These are phyloP conservation scores for Geoglossum cookeanum DNA, from an alignment of 2,329 filamentous ascomycete genomes.

Conservation along the genomic window DNA sequence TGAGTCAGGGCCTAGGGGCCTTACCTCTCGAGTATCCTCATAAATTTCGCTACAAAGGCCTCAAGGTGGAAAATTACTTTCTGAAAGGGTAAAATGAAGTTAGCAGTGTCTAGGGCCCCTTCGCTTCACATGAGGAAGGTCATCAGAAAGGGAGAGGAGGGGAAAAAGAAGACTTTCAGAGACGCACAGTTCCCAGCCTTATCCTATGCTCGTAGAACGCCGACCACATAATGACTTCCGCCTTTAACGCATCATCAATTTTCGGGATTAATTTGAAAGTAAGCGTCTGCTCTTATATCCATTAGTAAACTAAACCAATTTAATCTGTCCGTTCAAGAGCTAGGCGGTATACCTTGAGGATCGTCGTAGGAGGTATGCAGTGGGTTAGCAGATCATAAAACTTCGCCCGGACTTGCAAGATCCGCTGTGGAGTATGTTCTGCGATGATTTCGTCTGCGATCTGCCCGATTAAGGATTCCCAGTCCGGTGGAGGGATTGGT, in stretches of 20 bases:
- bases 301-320: not conserved
- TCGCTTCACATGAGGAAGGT: not conserved
- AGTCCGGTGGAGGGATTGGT: slow-evolving; percentile 83
- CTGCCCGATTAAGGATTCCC: slow-evolving; percentile 78
- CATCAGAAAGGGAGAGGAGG: not conserved
- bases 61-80: slow-evolving; percentile 98
- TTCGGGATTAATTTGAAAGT: slow-evolving; percentile 81
- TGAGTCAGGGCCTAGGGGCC: slow-evolving; percentile 7
- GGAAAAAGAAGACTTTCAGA: not conserved
- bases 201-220: slow-evolving; percentile 96
- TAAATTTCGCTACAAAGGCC: slow-evolving; percentile 96
- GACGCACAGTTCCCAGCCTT: slow-evolving; percentile 50
- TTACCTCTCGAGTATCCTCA: slow-evolving; percentile 86
- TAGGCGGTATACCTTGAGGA: slow-evolving; percentile 45
- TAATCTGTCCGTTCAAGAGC: not conserved
- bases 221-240: slow-evolving; percentile 86
- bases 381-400: slow-evolving; percentile 95
- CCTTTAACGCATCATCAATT: slow-evolving; percentile 76
- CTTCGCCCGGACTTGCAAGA: slow-evolving; percentile 75
- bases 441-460: slow-evolving; percentile 87
- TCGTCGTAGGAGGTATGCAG: slow-evolving; percentile 87
- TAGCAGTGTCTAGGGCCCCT: not conserved
- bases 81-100: slow-evolving; percentile 12
- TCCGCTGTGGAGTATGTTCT: slow-evolving; percentile 76
- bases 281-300: slow-evolving; percentile 35